Conservation (phyloP, 441 rosid species). For the Croton laevigatus region DNA sequence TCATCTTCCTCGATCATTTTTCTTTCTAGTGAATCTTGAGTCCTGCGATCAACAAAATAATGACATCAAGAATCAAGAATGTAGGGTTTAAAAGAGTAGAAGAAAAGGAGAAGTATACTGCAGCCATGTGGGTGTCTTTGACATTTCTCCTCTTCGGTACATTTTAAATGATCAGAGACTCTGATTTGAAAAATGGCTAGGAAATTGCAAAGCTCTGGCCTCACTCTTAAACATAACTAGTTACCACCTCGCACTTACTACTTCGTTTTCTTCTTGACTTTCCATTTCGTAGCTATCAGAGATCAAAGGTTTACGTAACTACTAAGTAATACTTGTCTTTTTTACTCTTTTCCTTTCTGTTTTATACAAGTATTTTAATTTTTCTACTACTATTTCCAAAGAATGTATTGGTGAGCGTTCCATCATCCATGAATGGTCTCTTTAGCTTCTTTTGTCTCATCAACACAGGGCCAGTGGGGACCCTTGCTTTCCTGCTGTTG, state of each 20-base stretch:
- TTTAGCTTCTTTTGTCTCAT: too few species aligned
- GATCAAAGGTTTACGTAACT: not conserved
- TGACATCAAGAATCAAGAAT: not conserved
- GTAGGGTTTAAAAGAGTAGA: not conserved
- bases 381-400: too few species aligned
- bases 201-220: too few species aligned
- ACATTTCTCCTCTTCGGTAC: not conserved
- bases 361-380: too few species aligned
- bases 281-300: too few species aligned
- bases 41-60: constrained; percentile 29
- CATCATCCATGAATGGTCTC: too few species aligned
- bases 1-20: constrained; percentile 55
- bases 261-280: not conserved
- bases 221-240: not conserved
- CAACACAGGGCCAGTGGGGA: too few species aligned
- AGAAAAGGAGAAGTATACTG: not conserved
- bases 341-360: too few species aligned
- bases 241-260: too few species aligned
- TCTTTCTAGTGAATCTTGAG: constrained; percentile 50
- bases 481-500: too few species aligned
- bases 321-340: too few species aligned
- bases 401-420: too few species aligned
- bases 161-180: not conserved
- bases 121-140: constrained; percentile 16
- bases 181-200: not conserved